phyloP scores from a whole-genome alignment of 2,329 filamentous ascomycete genomes.

The Furcasterigmium sp. region DNA sequence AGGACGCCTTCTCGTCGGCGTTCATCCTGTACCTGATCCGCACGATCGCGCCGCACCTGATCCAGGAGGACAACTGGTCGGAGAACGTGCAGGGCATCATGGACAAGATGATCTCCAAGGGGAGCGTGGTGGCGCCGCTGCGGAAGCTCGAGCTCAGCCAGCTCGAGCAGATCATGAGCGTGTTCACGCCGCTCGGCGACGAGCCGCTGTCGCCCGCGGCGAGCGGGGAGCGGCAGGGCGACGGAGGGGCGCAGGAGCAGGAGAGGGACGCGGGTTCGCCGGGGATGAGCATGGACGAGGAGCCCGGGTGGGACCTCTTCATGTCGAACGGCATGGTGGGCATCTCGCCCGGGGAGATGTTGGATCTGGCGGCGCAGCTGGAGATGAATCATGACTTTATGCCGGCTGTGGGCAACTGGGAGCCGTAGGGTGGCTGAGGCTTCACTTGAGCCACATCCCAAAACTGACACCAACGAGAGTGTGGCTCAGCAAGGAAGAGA shows the following conservation, averaged over 20 bases:
- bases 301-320: conserved; percentile 23
- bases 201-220: conserved; percentile 11
- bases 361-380: conserved; percentile 23
- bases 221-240: conserved; percentile 5
- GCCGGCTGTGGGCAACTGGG: background rate
- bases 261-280: conserved; percentile 3
- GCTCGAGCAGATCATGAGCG: conserved; percentile 27
- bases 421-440: no score
- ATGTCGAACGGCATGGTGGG: conserved; percentile 23
- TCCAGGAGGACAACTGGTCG: conserved; percentile 27
- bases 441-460: no score
- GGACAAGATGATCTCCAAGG: conserved; percentile 29
- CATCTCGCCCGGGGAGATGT: conserved; percentile 21
- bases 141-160: conserved; percentile 29
- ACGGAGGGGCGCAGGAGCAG: conserved; percentile 4
- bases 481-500: no score
- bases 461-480: no score
- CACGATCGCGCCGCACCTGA: conserved; percentile 23
- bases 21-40: conserved; percentile 30
- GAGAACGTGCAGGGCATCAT: conserved; percentile 28
- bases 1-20: conserved; percentile 33
- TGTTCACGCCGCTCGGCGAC: conserved; percentile 21
- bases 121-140: conserved; percentile 29
- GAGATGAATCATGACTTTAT: conserved; percentile 12
- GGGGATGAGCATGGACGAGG: conserved; percentile 9